Base-by-base conservation (phyloP, 108 stramenopile genomes). In the Nannochloropsis oceanica region DNA sequence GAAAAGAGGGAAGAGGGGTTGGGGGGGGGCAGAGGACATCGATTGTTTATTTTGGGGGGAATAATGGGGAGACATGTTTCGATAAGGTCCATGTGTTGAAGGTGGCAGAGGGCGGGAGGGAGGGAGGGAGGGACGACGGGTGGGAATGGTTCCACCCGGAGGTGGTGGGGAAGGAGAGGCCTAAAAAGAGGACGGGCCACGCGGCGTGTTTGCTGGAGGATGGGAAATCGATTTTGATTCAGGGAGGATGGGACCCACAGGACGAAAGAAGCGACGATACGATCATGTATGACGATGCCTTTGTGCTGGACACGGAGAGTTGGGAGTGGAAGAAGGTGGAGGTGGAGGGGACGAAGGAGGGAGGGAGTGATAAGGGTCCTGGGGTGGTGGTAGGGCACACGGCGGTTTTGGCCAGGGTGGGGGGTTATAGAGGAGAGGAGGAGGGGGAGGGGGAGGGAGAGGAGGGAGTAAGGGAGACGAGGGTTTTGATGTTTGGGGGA, bases 231-330 rank as follows among this genome's bases (percentile, higher is more conserved):
- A 82, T 89, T 46, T 9, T 83, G 25, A 26, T 89, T n/a, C 83
- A 84, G 79, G 89, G 89, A 25, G 89, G 89, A 43, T 89, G 89
- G 89, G 89, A 89, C 89, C 89, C 89, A 13, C 84, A 89, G 43
- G 85, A 88, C 81, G 85, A 83, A 42, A 84, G 59, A 44, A 84
- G 88, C 22, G 84, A 82, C 9, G 50, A 83, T 5, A 73, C 59
- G 22, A 73, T n/a, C 59, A 44, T 80, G 73, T 88, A 85, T 79
- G 88, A 85, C 14, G 88, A 88, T 82, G 81, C 88, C 27, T 88
- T 85, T 82, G 42, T 88, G 44, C 79, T 88, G 26, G 85, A 88
- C 81, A 88, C 88, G 2, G 59, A 44, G 73, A 84, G 82, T 8
- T 88, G 88, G 88, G 88, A 88, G 88, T 88, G 88, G 88, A 81